These are phyloP conservation scores for Fusarium napiforme DNA, from an alignment of 2,329 filamentous ascomycete genomes.

Conservation along the genomic window DNA sequence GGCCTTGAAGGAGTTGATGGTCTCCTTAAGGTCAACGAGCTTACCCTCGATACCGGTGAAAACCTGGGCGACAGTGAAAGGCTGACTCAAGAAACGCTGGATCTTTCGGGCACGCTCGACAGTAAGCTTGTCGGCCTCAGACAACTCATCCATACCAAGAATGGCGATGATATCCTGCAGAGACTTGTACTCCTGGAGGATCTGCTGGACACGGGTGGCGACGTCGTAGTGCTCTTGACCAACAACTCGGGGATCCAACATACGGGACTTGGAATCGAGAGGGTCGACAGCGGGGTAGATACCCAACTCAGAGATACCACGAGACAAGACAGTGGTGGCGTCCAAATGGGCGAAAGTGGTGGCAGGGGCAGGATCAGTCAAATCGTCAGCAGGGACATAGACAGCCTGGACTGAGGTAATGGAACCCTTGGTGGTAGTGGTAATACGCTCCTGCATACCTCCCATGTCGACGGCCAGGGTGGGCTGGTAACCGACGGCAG, in stretches of 20 bases:
- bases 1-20: conserved; percentile 96
- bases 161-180: conserved; percentile 99
- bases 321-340: conserved; percentile 99
- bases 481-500: conserved; percentile 99
- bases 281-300: conserved; percentile 99
- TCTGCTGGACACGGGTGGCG: conserved; percentile 96
- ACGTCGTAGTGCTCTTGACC: conserved; percentile 98
- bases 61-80: conserved; percentile 88
- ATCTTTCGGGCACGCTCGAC: conserved; percentile 99
- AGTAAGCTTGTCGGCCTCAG: conserved; percentile 98
- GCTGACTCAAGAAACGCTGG: conserved; percentile 99
- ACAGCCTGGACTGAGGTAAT: conserved; percentile 99
- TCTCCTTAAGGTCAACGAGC: conserved; percentile 98
- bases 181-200: conserved; percentile 99
- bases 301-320: conserved; percentile 99
- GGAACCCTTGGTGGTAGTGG: conserved; percentile 98
- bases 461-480: conserved; percentile 99
- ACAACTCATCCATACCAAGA: conserved; percentile 99
- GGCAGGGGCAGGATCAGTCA: conserved; percentile 99
- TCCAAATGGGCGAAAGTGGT: conserved; percentile 99
- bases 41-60: conserved; percentile 95
- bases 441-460: conserved; percentile 99
- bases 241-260: conserved; percentile 98
- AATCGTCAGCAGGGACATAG: conserved; percentile 99
- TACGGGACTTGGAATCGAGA: conserved; percentile 99